Evolutionary conservation across 768 basidiomycete genomes (phyloP).

Genomic region (Leucocoprinus leucothites): DNA sequence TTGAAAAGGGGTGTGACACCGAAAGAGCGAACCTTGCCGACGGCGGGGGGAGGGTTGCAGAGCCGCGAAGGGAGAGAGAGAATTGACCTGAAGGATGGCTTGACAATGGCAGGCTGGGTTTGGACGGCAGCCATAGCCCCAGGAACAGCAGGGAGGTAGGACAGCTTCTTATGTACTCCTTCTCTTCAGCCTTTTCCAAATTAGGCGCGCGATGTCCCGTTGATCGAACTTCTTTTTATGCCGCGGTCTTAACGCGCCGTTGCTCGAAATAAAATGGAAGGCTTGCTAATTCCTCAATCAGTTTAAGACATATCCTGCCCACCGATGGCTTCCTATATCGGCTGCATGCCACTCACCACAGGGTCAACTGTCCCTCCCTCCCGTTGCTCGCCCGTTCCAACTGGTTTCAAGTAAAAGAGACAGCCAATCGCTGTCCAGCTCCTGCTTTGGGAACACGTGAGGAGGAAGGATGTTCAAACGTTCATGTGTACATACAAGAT

Average conservation of each 20-base stretch:
- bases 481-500: no score
- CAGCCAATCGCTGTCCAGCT: not conserved
- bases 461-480: not conserved
- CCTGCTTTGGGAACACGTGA: not conserved
- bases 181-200: not conserved
- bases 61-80: conserved; percentile 48
- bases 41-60: conserved; percentile 67
- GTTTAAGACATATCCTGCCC: conserved; percentile 10
- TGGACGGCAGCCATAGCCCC: conserved; percentile 9
- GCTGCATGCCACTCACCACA: no score
- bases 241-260: conserved; percentile 6
- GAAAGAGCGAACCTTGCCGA: conserved; percentile 67
- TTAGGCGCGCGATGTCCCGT: not conserved
- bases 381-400: not conserved
- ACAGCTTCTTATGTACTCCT: conserved; percentile 4
- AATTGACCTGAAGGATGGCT: conserved; percentile 24
- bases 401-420: not conserved
- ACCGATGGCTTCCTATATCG: not conserved
- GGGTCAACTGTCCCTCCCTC: not conserved
- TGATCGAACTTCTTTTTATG: not conserved
- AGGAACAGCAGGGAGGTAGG: not conserved
- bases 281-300: not conserved
- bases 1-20: conserved; percentile 64
- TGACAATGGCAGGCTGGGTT: conserved; percentile 11
- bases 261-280: conserved; percentile 1